These are phyloP conservation scores for Davidsoniella neocaledoniae DNA, from an alignment of 2,329 filamentous ascomycete species.

Conservation along the genomic window DNA sequence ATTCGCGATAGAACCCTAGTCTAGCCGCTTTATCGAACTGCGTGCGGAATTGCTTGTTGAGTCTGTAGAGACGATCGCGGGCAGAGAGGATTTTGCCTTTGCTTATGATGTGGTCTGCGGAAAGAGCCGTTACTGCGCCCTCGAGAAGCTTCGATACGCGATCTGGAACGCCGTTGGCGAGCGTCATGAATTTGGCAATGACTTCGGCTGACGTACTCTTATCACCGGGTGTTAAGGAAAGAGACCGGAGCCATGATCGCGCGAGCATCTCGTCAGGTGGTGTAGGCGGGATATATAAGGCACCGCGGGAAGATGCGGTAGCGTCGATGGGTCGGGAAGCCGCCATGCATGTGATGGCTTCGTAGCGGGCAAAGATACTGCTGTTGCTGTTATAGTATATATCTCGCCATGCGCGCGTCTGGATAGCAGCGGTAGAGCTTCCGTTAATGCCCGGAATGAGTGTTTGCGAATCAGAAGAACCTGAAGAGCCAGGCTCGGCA, in stretches of 20 bases:
- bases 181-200: slow-evolving; percentile 32
- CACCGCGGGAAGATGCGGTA: neutral
- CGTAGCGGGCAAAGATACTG: slow-evolving; percentile 40
- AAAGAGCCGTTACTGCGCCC: slow-evolving; percentile 31
- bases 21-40: slow-evolving; percentile 40
- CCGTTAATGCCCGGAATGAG: no score
- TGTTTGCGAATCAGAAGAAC: no score
- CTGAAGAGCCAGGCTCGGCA: slow-evolving; percentile 15
- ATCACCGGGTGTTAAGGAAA: slow-evolving; percentile 35
- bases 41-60: slow-evolving; percentile 41
- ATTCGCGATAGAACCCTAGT: slow-evolving; percentile 38
- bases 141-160: slow-evolving; percentile 29
- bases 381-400: slow-evolving; percentile 37
- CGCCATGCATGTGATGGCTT: slow-evolving; percentile 33
- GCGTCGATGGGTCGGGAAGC: slow-evolving; percentile 20
- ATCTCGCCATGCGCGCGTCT: slow-evolving; percentile 33
- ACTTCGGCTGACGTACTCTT: slow-evolving; percentile 32
- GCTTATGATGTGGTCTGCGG: slow-evolving; percentile 36
- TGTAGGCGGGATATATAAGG: neutral
- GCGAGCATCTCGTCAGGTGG: slow-evolving; percentile 26
- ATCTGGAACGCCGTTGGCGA: slow-evolving; percentile 25
- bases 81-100: slow-evolving; percentile 41
- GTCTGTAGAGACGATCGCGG: slow-evolving; percentile 43
- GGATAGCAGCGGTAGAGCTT: slow-evolving; percentile 10
- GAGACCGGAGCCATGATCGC: slow-evolving; percentile 42